These are phyloP conservation scores for Graphilbum fragrans DNA, from an alignment of 2,329 filamentous ascomycete species.

Conservation along the genomic window DNA sequence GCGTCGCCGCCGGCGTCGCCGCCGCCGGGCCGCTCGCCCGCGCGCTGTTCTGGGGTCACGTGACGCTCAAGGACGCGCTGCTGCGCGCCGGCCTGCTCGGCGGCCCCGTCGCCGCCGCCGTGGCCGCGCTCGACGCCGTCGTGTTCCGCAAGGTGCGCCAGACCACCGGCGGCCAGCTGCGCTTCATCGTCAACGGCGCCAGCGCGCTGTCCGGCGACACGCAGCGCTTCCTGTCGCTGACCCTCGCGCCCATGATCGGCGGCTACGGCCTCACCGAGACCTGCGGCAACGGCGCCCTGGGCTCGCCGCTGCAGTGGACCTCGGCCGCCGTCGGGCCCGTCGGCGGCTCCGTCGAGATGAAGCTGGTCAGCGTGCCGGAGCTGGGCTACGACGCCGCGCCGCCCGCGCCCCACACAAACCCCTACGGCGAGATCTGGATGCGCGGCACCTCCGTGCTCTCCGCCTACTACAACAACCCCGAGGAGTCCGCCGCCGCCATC, in stretches of 20 bases:
- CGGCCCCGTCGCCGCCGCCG: slow-evolving; percentile 40
- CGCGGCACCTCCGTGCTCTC: slow-evolving; percentile 63
- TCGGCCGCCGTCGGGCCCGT: slow-evolving; percentile 66
- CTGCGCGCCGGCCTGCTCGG: slow-evolving; percentile 36
- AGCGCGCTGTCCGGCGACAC: slow-evolving; percentile 83
- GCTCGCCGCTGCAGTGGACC: slow-evolving; percentile 77
- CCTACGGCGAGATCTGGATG: slow-evolving; percentile 89
- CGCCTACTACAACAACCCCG: slow-evolving; percentile 74
- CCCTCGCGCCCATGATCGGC: slow-evolving; percentile 84
- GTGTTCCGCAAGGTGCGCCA: slow-evolving; percentile 90
- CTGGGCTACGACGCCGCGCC: slow-evolving; percentile 70
- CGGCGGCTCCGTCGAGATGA: slow-evolving; percentile 68
- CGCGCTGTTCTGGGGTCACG: slow-evolving; percentile 65
- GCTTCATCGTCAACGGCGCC: slow-evolving; percentile 89
- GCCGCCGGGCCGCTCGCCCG: slow-evolving; percentile 55
- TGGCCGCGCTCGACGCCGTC: slow-evolving; percentile 55
- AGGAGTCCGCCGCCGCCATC: slow-evolving; percentile 69
- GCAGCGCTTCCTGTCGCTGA: slow-evolving; percentile 80
- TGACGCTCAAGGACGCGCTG: slow-evolving; percentile 47
- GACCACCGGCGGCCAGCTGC: slow-evolving; percentile 75
- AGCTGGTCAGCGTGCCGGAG: slow-evolving; percentile 82
- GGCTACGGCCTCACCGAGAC: slow-evolving; percentile 96
- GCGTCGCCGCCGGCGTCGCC: slow-evolving; percentile 70
- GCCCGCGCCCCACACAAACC: slow-evolving; percentile 53
- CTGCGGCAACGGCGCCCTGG: slow-evolving; percentile 68